Conservation (phyloP, 2,329 filamentous ascomycete species). For the Aspergillus ustus region DNA sequence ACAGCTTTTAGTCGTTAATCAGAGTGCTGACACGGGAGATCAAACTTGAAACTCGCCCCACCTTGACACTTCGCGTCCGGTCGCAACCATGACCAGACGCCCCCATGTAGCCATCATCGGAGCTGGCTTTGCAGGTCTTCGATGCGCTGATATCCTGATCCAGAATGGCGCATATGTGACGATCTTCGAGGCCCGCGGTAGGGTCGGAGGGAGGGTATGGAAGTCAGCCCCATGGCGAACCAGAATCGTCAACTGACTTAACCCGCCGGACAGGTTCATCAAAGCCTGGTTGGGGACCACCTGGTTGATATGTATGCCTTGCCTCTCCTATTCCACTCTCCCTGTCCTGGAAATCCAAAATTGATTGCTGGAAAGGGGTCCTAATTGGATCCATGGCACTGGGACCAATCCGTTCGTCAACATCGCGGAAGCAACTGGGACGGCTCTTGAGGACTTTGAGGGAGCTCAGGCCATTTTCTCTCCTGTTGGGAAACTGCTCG, state of each 20-base stretch:
- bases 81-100: conserved; percentile 38
- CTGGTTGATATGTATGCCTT: conserved; percentile 60
- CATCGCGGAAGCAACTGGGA: conserved; percentile 59
- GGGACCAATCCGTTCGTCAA: conserved; percentile 62
- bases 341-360: not conserved
- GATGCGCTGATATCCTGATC: conserved; percentile 63
- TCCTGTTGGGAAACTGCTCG: conserved; percentile 49
- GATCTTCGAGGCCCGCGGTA: conserved; percentile 62
- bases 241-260: conserved; percentile 13
- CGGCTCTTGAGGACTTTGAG: conserved; percentile 56
- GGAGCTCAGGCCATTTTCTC: conserved; percentile 57
- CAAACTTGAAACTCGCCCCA: not conserved
- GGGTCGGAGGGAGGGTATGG: conserved; percentile 59
- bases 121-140: conserved; percentile 63
- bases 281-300: conserved; percentile 54
- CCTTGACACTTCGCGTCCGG: not conserved
- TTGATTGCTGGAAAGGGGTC: conserved; percentile 51
- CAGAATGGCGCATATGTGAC: conserved; percentile 62
- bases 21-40: not conserved
- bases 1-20: not conserved
- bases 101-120: conserved; percentile 64
- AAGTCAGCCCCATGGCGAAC: no score
- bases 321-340: not conserved
- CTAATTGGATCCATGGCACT: conserved; percentile 69
- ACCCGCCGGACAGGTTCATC: conserved; percentile 50